Conservation (phyloP, 345 rosid genomes). For the Heritiera littoralis region DNA sequence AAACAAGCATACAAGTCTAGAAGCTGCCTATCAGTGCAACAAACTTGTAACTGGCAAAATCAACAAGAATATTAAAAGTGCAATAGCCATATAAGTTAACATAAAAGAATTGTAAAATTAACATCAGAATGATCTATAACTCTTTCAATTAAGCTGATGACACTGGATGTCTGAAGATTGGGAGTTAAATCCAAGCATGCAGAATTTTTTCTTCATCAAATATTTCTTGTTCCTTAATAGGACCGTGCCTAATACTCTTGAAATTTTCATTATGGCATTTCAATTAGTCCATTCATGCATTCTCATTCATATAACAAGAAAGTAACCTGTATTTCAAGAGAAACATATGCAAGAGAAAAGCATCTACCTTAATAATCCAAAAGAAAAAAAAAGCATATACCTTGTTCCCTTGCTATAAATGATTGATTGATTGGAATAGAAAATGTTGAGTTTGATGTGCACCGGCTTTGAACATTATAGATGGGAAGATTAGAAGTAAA, state of each 20-base stretch:
- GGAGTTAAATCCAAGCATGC: not conserved
- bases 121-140: not conserved
- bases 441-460: constrained; percentile 44
- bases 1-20: not conserved
- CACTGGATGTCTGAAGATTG: not conserved
- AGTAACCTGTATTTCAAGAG: not conserved
- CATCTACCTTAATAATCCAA: not conserved
- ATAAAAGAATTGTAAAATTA: not conserved
- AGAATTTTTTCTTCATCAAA: not conserved
- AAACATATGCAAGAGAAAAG: not conserved
- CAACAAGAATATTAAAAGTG: not conserved
- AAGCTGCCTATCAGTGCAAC: not conserved
- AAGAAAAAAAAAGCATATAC: constrained; percentile 34
- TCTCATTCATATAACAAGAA: not conserved
- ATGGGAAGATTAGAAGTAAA: constrained; percentile 48
- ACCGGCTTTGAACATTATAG: constrained; percentile 56
- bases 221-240: not conserved
- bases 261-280: not conserved
- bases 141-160: not conserved
- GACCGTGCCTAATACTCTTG: not conserved
- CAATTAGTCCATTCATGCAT: not conserved
- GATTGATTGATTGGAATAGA: constrained; percentile 32
- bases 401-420: constrained; percentile 29
- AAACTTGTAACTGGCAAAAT: not conserved
- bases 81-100: not conserved